Conservation (phyloP, 1,139 yeast genomes). For the Magnusiomyces paraingens region DNA sequence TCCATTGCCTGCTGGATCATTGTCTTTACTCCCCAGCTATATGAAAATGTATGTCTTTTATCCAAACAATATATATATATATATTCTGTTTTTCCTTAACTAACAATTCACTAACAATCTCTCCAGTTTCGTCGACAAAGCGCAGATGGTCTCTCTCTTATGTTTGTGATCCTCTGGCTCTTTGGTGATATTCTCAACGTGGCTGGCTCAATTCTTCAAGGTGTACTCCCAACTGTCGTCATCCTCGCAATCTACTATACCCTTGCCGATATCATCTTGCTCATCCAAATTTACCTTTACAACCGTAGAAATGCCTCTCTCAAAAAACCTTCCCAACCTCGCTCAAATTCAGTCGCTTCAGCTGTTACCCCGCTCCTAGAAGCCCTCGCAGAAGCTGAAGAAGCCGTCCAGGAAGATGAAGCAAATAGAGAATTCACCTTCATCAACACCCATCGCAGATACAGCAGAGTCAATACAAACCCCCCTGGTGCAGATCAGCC, state of each 20-base stretch:
- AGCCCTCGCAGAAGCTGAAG: conserved; percentile 48
- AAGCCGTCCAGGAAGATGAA: background rate
- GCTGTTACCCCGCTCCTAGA: conserved; percentile 60
- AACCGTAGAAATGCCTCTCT: conserved; percentile 43
- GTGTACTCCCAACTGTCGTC: conserved; percentile 82
- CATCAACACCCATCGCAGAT: background rate
- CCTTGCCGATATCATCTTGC: conserved; percentile 74
- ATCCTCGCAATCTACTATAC: conserved; percentile 88
- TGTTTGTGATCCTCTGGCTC: conserved; percentile 81
- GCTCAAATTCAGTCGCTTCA: conserved; percentile 45
- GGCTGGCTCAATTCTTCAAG: conserved; percentile 80
- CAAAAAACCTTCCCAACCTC: conserved; percentile 51
- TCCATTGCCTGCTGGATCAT: conserved; percentile 97
- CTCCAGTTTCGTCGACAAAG: conserved; percentile 59
- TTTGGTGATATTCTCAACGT: conserved; percentile 90
- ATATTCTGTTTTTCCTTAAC: background rate
- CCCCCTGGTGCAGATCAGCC: too few relatives aligned
- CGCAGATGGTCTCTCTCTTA: conserved; percentile 77
- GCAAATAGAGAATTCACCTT: background rate
- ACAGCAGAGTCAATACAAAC: too few relatives aligned
- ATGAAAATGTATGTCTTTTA: conserved; percentile 52
- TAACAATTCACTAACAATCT: too few relatives aligned
- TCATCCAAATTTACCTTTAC: conserved; percentile 75
- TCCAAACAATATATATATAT: background rate
- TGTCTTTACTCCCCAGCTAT: conserved; percentile 94